Evolutionary conservation across 257 asterid genomes (phyloP), one percentile per base, ranked within the genome.

Genomic region (Asclepias syriaca): DNA sequence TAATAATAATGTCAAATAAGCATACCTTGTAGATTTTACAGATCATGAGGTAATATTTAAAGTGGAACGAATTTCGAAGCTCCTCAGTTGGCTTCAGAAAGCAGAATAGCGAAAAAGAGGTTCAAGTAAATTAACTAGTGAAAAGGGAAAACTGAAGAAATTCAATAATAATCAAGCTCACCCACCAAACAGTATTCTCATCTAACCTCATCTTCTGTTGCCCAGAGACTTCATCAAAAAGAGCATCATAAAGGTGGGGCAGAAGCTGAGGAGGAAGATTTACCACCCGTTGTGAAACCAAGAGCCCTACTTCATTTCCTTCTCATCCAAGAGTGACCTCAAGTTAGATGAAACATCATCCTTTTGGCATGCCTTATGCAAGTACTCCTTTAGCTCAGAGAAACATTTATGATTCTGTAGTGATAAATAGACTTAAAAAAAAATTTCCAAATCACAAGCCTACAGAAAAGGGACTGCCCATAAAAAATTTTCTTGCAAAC

Each of bases 191-290:
- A 68, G 58, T 57, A 49, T 21, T 61, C 65, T 64, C 72, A 24
- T 66, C 80, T 81, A 79, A 93, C 98, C 97, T 95, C 99, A 78
- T 92, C 98, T 85, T 90, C 96, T 6, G 90, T 87, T 58, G 98
- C 99, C 98, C 98, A 92, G 87, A 85, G 48, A 95, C 79, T 84
- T 95, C 99, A 77, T 92, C 93, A 77, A 95, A 95, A 51, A 95
- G 87, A 65, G 81, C 92, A 82, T 87, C 96, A 79, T 95, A 95
- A 78, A 92, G 89, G 19, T 87, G 98, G 57, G 98, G 99, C 84
- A 90, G 80, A 59, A 95, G 93, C 87, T 92, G 97, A 78, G 97
- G 92, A 19, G 99, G 97, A 77, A 92, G 96, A 81, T 95, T 95
- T 40, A 87, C 93, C 40, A 92, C 96, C 61, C 89, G 87, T 69